Evolutionary conservation across 2,329 filamentous ascomycete species (phyloP), one percentile per base, ranked within the genome.

Genomic region (Corynespora cassiicola): DNA sequence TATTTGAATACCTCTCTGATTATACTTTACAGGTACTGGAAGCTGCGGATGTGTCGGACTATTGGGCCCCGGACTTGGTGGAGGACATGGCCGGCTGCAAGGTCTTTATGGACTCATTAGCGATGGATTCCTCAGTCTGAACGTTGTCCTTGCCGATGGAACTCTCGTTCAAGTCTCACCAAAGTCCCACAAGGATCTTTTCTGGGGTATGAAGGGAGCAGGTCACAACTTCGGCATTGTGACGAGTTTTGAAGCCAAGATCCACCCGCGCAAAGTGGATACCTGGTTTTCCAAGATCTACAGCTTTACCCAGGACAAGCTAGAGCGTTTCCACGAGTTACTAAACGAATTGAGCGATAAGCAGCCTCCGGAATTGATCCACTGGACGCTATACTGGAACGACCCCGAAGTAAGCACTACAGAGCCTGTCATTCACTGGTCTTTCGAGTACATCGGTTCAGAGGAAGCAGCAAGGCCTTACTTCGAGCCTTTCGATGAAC

Each of bases 221-320:
- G 80, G 79, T 1, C 76, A 81, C 42, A 82, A 82, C 58, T 82
- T 82, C 41, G 80, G 79, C 25, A 73, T 82, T 36, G 75, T 82
- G 11, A 79, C 75, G 2, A 45, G 35, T 6, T 52, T 52, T 3
- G 52, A 68, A 0, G 64, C 66, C 12, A 75, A 75, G 53, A 70
- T 80, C 32, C 78, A 76, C 47, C 30, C 30, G 11, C 30, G 30
- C 11, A 11, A 31, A 4, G 30, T 5, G 6, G 30, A 31, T 15
- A 5, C 11, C 10, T 35, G 32, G 32, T 25, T 17, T 14, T 9
- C 4, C 23, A 17, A 27, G 11, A 35, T 16, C 11, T 27, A 18
- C 32, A 21, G 11, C 24, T 35, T 35, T 12, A 35, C 8, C 17
- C 6, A 7, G 4, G 11, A 9, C 8, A 35, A 27, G 17, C 12